Base-by-base conservation (phyloP, 2,329 filamentous ascomycete genomes). In the Fusarium torreyae region DNA sequence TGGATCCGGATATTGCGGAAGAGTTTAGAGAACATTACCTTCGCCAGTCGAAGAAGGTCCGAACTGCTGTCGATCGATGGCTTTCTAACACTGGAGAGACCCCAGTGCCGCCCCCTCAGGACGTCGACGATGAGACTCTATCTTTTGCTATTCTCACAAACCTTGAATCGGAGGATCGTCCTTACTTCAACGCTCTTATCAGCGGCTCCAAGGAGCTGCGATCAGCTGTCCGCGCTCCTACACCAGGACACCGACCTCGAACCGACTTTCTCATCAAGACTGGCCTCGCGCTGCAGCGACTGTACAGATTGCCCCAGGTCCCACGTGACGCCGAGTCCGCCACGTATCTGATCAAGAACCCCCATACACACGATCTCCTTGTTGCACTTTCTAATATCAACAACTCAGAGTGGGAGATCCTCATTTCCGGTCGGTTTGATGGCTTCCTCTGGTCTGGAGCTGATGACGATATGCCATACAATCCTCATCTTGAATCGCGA, bases 361-460 rank as follows among this genome's bases (percentile, higher is more conserved):
- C 91, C 0, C 85, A 88, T 14, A 88, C 96, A 49, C 95, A 98
- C 78, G 92, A 96, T 75, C 89, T 97, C 33, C 88, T 98, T 5
- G 90, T 93, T 40, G 97, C 95, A 0, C 86, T 98, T 50, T 91
- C 92, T 36, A 93, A 94, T 53, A 96, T 98, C 72, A 96, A 92
- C 76, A 88, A 90, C 46, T 92, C 93, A n/a, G 95, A 98, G 79
- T 98, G 95, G 95, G 95, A 98, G 67, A 97, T 98, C 57, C 85
- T 98, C 14, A 93, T 92, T 6, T 98, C 95, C 0, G 95, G 95
- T 28, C 92, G 95, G 28, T 98, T 98, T 74, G 94, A 98, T 76
- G 95, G 95, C 6, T 98, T 98, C 81, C 85, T 98, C 20, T 97
- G 95, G 89, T 97, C 94, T 44, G 95, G 95, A 22, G 94, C 93